Evolutionary conservation across 208 protist genomes (phyloP).

Genomic region (Angomonas ambiguus): DNA sequence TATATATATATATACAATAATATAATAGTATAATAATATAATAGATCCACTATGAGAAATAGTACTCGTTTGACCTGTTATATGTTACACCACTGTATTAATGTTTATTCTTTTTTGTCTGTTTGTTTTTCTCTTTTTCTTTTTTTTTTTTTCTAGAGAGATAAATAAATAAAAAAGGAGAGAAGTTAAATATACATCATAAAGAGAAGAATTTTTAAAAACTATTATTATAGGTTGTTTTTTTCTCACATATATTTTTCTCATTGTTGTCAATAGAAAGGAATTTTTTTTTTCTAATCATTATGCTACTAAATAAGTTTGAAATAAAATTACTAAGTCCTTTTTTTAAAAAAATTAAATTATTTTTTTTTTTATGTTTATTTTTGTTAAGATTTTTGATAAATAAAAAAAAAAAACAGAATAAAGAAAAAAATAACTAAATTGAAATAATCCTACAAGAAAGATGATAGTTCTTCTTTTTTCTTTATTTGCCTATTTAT

Average conservation of each 20-base stretch:
- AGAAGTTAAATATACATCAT: conserved; percentile 9
- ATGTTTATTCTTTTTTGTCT: no score
- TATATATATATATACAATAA: no score
- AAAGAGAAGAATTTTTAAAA: neutral
- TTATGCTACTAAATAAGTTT: conserved; percentile 1
- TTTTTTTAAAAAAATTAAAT: neutral
- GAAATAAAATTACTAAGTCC: neutral
- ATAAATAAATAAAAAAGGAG: conserved; percentile 15
- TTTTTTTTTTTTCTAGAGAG: neutral
- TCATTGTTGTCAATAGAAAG: neutral
- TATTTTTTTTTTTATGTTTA: conserved; percentile 1
- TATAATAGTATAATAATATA: no score
- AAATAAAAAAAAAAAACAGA: conserved; percentile 13
- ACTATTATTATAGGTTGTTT: neutral
- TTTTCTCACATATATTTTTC: neutral
- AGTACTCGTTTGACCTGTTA: no score
- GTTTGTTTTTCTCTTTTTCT: neutral
- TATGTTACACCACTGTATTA: no score
- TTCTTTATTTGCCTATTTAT: neutral
- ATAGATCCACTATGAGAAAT: no score
- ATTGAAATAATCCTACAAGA: neutral
- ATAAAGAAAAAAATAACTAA: conserved; percentile 7
- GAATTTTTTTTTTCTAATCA: neutral
- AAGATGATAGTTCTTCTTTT: neutral
- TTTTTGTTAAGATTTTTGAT: conserved; percentile 13